Base-by-base conservation (phyloP, 805 yeast genomes). In the Ogataea corticis region DNA sequence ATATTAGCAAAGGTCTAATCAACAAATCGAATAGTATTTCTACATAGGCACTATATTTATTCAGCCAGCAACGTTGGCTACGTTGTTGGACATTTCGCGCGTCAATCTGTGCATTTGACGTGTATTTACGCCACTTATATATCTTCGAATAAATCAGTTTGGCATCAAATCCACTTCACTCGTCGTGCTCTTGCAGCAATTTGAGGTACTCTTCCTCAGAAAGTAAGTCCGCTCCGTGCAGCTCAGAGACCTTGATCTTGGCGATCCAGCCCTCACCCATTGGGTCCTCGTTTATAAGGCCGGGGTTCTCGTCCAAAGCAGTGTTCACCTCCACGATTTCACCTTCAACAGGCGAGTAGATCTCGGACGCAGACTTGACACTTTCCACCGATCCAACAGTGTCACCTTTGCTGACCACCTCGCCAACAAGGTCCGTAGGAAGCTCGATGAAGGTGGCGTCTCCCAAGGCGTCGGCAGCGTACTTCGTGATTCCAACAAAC, bases 401-500 rank as follows among this genome's bases (percentile, higher is more conserved):
- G 52, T 89, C 97, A 41, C 96, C 95, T 39, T 76, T 75, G 33
- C 83, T 87, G 13, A 66, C 59, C 9, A 47, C 37, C 46, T 58
- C 63, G 28, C 62, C 63, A 21, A 64, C 42, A 29, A 48, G 51
- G 38, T 62, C 65, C 32, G 77, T 78, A 38, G 96, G 96, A 56
- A 92, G 75, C 69, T 94, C 99, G 48, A 91, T 85, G 65, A 76
- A 94, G 3, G 98, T 95, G 45, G 96, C 95, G 69, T 94, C 99
- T 36, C 99, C 99, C 50, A 94, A 79, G 7, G 98, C 96, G 61
- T 90, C 96, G 17, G 97, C 85, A 15, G 99, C 99, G 64, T 94
- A 91, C 59, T 79, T 81, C 46, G 99, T 90, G 67, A 94, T 89
- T 25, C 99, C 99, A 45, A 92, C 74, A 58, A 83, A 90, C 2